phyloP scores from a whole-genome alignment of 2,329 filamentous ascomycete genomes.

The Daldinia sp. region DNA sequence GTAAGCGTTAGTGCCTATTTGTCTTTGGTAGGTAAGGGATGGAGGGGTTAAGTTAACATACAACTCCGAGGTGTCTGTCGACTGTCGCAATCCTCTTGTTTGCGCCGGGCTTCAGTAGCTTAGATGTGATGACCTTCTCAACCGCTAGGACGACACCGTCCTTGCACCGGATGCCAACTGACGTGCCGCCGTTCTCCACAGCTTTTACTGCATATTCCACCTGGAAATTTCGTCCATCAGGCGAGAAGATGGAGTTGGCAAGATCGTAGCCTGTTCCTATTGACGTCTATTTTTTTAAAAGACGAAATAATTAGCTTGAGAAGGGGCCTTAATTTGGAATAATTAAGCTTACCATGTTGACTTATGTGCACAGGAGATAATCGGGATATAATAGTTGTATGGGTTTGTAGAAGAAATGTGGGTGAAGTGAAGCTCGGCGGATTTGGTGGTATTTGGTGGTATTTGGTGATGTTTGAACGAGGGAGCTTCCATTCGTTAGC shows the following conservation, averaged over 20 bases:
- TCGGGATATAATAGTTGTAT: constrained; percentile 1
- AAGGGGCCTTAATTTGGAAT: neutral
- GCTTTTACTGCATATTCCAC: constrained; percentile 99
- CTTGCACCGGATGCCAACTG: constrained; percentile 95
- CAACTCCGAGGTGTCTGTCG: constrained; percentile 92
- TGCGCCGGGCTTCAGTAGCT: constrained; percentile 91
- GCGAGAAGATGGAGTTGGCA: constrained; percentile 99
- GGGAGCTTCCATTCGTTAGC: constrained; percentile 22
- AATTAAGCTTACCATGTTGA: constrained; percentile 41
- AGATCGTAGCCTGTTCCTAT: constrained; percentile 99
- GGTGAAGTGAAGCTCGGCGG: constrained; percentile 38
- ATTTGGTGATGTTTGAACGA: constrained; percentile 25
- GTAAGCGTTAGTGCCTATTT: neutral
- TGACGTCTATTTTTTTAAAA: constrained; percentile 76
- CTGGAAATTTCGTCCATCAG: constrained; percentile 98
- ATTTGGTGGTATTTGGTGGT: constrained; percentile 34
- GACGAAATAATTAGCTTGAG: constrained; percentile 17
- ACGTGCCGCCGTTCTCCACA: constrained; percentile 96
- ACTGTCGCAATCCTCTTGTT: constrained; percentile 98
- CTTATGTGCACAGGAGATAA: constrained; percentile 4
- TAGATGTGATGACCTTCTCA: constrained; percentile 96
- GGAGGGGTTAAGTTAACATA: constrained; percentile 61
- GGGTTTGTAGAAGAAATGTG: constrained; percentile 7
- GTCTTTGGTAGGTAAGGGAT: neutral
- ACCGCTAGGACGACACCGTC: constrained; percentile 96